phyloP scores from a whole-genome alignment of 495 filamentous ascomycete genomes.

The Neurospora africana region DNA sequence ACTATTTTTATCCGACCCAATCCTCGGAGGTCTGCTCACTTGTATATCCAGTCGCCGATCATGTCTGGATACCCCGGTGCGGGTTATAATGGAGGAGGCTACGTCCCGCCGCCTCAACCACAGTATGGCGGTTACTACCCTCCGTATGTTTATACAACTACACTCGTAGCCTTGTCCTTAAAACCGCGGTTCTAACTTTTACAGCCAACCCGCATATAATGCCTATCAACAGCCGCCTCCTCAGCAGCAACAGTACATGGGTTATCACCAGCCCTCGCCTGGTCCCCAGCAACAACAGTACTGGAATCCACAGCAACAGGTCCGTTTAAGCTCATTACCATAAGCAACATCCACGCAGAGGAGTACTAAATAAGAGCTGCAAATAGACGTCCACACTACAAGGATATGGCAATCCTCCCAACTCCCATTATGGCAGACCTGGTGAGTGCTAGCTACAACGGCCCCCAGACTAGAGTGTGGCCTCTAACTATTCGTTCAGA shows the following conservation, averaged over 20 bases:
- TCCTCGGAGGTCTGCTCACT: not conserved
- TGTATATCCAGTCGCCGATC: conserved; percentile 2
- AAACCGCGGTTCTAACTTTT: not conserved
- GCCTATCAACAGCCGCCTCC: conserved; percentile 15
- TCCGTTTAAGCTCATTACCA: not conserved
- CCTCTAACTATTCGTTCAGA: not conserved
- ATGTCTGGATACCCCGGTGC: conserved; percentile 33
- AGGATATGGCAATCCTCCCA: conserved; percentile 32
- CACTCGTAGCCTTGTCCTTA: not conserved
- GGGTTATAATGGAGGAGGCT: conserved; percentile 30
- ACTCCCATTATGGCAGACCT: conserved; percentile 25
- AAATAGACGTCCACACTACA: not conserved
- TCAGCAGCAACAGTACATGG: conserved; percentile 22
- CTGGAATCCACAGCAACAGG: not conserved
- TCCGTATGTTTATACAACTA: conserved; percentile 19
- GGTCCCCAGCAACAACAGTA: conserved; percentile 15
- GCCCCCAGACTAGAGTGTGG: not conserved
- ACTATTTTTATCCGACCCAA: not conserved
- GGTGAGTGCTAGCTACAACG: conserved; percentile 19
- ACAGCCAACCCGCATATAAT: conserved; percentile 12
- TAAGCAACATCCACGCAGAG: not conserved
- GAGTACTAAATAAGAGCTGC: not conserved
- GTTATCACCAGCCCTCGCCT: conserved; percentile 22
- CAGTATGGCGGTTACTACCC: conserved; percentile 31
- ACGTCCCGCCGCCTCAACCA: conserved; percentile 27